Conservation (phyloP, 2,329 filamentous ascomycete genomes). For the Nannizzia gypsea region DNA sequence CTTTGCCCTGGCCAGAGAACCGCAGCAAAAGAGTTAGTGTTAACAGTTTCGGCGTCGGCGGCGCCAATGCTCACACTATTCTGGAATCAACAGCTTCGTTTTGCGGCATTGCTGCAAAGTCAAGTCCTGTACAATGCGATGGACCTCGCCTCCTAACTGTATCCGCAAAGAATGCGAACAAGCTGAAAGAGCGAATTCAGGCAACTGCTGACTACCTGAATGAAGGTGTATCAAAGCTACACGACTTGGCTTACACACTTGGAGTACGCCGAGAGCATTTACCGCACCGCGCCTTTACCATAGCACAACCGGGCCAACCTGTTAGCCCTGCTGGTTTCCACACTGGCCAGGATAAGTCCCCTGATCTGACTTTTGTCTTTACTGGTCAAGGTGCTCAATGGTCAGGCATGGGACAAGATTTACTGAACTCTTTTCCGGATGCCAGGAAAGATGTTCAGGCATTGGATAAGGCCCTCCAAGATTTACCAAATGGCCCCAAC, state of each 20-base stretch:
- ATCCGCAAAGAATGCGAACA: not conserved
- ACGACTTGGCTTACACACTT: slow-evolving; percentile 7
- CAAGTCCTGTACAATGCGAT: not conserved
- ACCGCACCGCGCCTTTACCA: not conserved
- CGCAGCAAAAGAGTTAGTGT: slow-evolving; percentile 20
- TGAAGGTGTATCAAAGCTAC: not conserved
- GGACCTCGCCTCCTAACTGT: not conserved
- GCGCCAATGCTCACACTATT: slow-evolving; percentile 20
- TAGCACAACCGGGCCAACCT: not conserved
- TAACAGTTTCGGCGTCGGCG: slow-evolving; percentile 26
- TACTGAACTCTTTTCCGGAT: slow-evolving; percentile 1
- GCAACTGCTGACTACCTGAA: not conserved
- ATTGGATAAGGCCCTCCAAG: not conserved
- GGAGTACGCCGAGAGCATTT: slow-evolving; percentile 5
- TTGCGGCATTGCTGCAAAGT: not conserved
- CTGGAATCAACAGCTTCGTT: slow-evolving; percentile 14
- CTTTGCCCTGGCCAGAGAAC: slow-evolving; percentile 19
- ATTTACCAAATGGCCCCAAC: not conserved
- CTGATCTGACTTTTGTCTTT: slow-evolving; percentile 9
- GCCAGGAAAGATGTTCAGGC: not conserved
- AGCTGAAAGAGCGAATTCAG: not conserved
- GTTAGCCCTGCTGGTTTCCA: not conserved
- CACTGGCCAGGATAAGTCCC: not conserved
- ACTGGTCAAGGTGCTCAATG: slow-evolving; percentile 17
- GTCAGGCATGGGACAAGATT: slow-evolving; percentile 15